Conservation (phyloP, 2,329 filamentous ascomycete genomes). For the Amauroascus verrucosus region DNA sequence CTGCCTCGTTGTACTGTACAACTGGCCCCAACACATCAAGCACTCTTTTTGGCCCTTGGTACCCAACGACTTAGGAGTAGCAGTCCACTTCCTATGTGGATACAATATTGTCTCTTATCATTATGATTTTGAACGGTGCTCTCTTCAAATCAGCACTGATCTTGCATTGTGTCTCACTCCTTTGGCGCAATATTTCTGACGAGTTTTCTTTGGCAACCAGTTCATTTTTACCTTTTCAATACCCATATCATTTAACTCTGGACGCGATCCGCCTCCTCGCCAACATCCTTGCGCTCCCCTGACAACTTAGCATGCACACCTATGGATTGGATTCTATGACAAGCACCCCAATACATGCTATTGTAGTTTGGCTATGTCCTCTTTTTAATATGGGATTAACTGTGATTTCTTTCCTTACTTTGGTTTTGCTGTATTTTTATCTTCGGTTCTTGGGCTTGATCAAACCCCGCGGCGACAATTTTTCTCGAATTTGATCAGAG, state of each 20-base stretch:
- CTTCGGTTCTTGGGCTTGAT: constrained; percentile 7
- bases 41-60: constrained; percentile 1
- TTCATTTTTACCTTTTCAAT: neutral
- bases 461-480: neutral
- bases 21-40: constrained; percentile 4
- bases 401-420: neutral
- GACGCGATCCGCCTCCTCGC: neutral
- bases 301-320: neutral
- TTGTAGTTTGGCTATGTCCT: neutral
- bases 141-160: neutral
- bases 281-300: neutral
- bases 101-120: neutral
- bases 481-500: neutral
- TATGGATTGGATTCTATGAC: neutral
- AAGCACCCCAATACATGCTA: neutral
- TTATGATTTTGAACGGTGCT: constrained; percentile 1
- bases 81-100: neutral
- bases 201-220: neutral
- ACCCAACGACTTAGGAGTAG: constrained; percentile 1
- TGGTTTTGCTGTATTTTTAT: constrained; percentile 14
- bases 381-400: neutral
- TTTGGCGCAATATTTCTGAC: constrained; percentile 3
- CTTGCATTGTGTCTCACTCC: neutral
- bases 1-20: constrained; percentile 3
- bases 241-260: constrained; percentile 2